Base-by-base conservation (phyloP, 805 yeast genomes). In the Saccharomycopsis guyanensis region DNA sequence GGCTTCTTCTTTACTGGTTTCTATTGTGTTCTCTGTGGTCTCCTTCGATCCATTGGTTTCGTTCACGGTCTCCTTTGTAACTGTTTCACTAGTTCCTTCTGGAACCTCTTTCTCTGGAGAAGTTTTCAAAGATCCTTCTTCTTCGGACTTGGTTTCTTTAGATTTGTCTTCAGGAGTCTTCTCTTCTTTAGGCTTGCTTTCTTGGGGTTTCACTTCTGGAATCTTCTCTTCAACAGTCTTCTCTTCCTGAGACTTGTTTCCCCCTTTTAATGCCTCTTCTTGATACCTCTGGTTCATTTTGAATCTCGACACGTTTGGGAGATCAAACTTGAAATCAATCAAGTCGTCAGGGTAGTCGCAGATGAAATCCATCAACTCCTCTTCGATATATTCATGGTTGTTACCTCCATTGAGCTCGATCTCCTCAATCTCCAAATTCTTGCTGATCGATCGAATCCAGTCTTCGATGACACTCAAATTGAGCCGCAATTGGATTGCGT, bases 391-490 rank as follows among this genome's bases (percentile, higher is more conserved):
- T 10, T 25, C 29, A 33, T 22, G 22, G 12, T 41, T 41, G 12
- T 43, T 33, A 19, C 35, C 41, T 6, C 40, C 47, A 18, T 46
- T 41, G 27, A 45, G 19, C 18, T 51, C 50, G n/a, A 24, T 18
- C 7, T 54, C 55, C 4, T 56, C 54, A 33, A 45, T 45, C 18
- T 60, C 57, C 8, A 55, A 32, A 12, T 38, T 47, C 40, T 38
- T 34, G 10, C 43, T 35, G 13, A 51, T 45, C 38, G 62, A 70
- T 50, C 95, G 75, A 25, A 91, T 74, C 99, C 99, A 93, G 58
- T 93, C 96, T 62, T 93, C 97, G 38, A 93, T 65, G 3, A 84
- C 75, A 0, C 96, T 87, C 7, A 93, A 57, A 56, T 93, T 93
- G 45, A 93, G 72, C 46, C 97, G 70, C 39, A 93, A 81, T 59